Conservation (phyloP, 179 eudicot species). For the Patellifolia procumbens region DNA sequence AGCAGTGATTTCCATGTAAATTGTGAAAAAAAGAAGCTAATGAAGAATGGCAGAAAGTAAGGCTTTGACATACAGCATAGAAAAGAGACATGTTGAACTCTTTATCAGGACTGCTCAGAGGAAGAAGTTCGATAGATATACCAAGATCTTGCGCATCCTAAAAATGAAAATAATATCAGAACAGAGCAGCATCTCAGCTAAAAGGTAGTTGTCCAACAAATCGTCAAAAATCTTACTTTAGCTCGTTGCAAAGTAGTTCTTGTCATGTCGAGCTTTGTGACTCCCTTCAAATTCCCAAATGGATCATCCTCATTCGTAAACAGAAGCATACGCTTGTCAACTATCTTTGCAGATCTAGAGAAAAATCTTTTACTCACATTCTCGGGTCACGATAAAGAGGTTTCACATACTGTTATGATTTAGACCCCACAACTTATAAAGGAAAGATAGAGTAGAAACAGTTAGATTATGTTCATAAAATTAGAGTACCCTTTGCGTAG, state of each 20-base stretch:
- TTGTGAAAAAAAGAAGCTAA: conserved; percentile 13
- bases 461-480: not conserved
- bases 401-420: not conserved
- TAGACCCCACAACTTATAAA: not conserved
- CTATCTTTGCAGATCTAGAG: conserved; percentile 79
- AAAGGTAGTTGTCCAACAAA: conserved; percentile 1
- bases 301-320: conserved; percentile 98
- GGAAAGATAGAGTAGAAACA: conserved; percentile 5
- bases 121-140: conserved; percentile 86
- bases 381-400: not conserved
- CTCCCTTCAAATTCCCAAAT: conserved; percentile 82
- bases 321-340: conserved; percentile 78
- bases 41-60: conserved; percentile 16
- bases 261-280: conserved; percentile 75
- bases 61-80: conserved; percentile 65
- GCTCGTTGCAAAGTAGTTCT: conserved; percentile 98
- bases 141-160: conserved; percentile 99
- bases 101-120: conserved; percentile 58
- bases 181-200: not conserved
- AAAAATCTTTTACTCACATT: conserved; percentile 18
- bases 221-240: conserved; percentile 47
- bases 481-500: conserved; percentile 81
- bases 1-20: conserved; percentile 13
- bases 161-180: conserved; percentile 18
- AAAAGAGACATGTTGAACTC: conserved; percentile 76